Evolutionary conservation across 495 filamentous ascomycete genomes (phyloP).

Genomic region (Aspergillus saccharolyticus): DNA sequence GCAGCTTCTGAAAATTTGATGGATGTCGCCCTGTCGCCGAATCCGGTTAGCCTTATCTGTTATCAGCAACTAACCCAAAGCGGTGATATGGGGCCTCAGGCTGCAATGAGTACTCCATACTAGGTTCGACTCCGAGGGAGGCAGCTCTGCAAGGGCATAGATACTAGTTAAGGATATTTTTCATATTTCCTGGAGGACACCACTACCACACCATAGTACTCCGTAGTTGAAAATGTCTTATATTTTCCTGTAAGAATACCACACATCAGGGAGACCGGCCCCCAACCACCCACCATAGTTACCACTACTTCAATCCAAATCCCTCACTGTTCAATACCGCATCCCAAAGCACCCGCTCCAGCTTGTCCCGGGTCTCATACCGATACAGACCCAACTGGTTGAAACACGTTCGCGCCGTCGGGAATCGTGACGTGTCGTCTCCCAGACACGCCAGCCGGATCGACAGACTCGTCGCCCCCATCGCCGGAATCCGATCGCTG

Average conservation of each 20-base stretch:
- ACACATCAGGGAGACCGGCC: constrained; percentile 5
- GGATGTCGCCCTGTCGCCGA: constrained; percentile 4
- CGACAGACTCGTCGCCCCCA: constrained; percentile 76
- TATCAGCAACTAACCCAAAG: neutral
- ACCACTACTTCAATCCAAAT: constrained; percentile 75
- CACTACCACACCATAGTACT: too few species aligned
- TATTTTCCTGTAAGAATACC: too few species aligned
- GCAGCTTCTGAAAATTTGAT: constrained; percentile 12
- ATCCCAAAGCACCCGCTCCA: constrained; percentile 74
- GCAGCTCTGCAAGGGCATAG: too few species aligned
- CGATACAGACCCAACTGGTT: constrained; percentile 76
- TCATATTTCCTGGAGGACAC: too few species aligned
- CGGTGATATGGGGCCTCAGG: too few species aligned
- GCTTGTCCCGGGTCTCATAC: constrained; percentile 57
- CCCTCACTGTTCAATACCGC: constrained; percentile 89
- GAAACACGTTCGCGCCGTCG: constrained; percentile 87
- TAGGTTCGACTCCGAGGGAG: too few species aligned
- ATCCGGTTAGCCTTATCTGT: constrained; percentile 14
- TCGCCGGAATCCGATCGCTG: constrained; percentile 86
- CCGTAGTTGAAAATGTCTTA: too few species aligned
- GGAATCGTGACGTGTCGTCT: constrained; percentile 68
- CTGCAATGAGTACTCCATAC: too few species aligned
- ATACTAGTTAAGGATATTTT: too few species aligned
- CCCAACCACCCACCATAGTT: neutral
- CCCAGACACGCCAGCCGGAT: constrained; percentile 73